Base-by-base conservation (phyloP, 441 rosid species). In the Manihot esculenta region DNA sequence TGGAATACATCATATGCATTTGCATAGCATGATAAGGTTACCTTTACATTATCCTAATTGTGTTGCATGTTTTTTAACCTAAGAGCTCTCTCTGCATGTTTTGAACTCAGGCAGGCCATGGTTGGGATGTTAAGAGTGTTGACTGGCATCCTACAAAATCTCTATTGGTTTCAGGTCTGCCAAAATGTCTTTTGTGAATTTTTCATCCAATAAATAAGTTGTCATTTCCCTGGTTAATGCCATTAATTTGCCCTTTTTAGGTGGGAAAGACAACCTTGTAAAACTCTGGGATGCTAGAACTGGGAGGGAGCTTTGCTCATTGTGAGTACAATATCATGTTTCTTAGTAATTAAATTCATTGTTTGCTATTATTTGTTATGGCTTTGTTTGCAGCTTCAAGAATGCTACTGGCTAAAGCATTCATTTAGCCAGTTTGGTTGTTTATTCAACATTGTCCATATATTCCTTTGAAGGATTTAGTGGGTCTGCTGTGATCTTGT, bases 31-130 rank as follows among this genome's bases (percentile, higher is more conserved):
- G n/a, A 20, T 18, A 38, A 61, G 5, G 5, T 38, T 38, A 61
- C 26, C 35, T 66, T 8, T 18, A 35, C 38, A 26, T 47, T 24
- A 13, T 42, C 42, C 7, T 41, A 24, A 41, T 66, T 66, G n/a
- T 20, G 47, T 55, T 68, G 45, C 71, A n/a, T 73, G 0, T 53
- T 21, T 78, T 47, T 45, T 86, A 75, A 90, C 87, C 83, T 76
- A 78, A 79, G 87, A 79, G 72, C 74, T 82, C 79, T 86, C 64
- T 70, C 42, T 73, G 71, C 74, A 63, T 78, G 83, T 65, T 83
- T 92, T 94, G 83, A 89, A 93, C 92, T 91, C 97, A 90, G 93
- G 94, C 99, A 95, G 99, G 99, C 89, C 99, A 95, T 85, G 98
- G 98, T 80, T 93, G 98, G 97, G 98, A 95, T 91, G 97, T 95